phyloP scores from a whole-genome alignment of 2,329 filamentous ascomycete species.

The Diaporthe ampelina region DNA sequence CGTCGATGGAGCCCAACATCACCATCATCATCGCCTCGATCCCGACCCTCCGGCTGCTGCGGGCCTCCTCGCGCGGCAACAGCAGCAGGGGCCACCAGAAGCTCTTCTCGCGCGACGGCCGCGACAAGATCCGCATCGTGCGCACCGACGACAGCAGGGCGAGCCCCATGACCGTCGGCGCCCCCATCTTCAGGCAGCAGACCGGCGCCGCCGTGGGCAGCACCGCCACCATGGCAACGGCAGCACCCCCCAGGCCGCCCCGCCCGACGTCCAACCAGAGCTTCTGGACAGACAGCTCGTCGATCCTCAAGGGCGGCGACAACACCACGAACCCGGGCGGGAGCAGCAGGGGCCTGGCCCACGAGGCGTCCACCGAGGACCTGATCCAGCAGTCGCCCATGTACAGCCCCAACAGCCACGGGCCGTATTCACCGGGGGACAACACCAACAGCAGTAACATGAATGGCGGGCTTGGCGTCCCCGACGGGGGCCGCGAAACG shows the following conservation, averaged over 20 bases:
- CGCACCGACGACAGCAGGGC: neutral
- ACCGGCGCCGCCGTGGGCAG: neutral
- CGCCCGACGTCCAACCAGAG: conserved; percentile 20
- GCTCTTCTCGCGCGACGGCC: conserved; percentile 9
- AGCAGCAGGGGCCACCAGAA: neutral
- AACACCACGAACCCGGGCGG: too few relatives aligned
- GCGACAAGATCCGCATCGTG: conserved; percentile 23
- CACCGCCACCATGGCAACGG: too few relatives aligned
- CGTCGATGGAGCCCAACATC: conserved; percentile 32
- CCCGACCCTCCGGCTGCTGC: conserved; percentile 33
- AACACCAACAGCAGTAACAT: neutral
- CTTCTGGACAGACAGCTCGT: conserved; percentile 26
- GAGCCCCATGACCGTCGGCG: conserved; percentile 17
- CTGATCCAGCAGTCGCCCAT: conserved; percentile 21
- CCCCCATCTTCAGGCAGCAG: conserved; percentile 24
- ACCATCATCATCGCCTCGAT: conserved; percentile 23
- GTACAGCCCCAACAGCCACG: neutral
- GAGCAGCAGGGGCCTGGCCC: neutral
- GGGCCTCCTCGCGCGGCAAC: neutral
- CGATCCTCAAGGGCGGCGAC: neutral
- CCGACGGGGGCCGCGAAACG: neutral
- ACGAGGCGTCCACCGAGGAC: conserved; percentile 21
- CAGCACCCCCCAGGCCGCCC: neutral
- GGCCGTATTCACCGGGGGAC: neutral
- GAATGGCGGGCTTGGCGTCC: neutral